Percentiles rank a stretch among this genome's conserved stretches.
Conservation (phyloP, 73 alveolate species). For the Effrenium voratum region DNA sequence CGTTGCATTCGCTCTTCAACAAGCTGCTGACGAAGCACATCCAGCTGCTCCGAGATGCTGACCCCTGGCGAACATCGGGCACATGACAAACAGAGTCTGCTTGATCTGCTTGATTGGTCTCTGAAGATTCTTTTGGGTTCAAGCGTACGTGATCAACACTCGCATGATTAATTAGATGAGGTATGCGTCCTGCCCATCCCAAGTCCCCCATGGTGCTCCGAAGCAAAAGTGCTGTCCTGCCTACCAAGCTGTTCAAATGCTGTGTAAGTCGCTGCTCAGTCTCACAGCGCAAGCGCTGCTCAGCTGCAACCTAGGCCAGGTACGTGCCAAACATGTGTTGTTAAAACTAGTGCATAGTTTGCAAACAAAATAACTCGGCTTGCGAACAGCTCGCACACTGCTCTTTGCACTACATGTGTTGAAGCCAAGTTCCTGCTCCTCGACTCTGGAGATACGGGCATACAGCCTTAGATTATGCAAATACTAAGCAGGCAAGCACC, state of each 20-base stretch:
- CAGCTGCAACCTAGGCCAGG: constrained; percentile 86
- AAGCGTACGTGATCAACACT: too few relatives aligned
- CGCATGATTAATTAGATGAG: too few relatives aligned
- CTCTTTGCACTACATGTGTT: too few relatives aligned
- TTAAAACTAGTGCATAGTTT: too few relatives aligned
- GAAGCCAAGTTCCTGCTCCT: constrained; percentile 77
- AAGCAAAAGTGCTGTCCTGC: background rate
- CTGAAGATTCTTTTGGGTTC: background rate
- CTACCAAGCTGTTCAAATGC: constrained; percentile 82
- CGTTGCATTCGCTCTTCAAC: constrained; percentile 83
- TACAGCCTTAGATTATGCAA: constrained; percentile 21
- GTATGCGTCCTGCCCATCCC: too few relatives aligned
- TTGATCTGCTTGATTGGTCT: background rate
- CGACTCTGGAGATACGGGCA: constrained; percentile 71
- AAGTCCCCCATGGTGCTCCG: too few relatives aligned
- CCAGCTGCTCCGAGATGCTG: constrained; percentile 81
- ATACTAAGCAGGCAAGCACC: background rate
- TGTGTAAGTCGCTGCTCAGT: constrained; percentile 92
- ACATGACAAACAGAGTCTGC: background rate
- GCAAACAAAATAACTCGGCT: too few relatives aligned
- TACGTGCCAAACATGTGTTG: too few relatives aligned
- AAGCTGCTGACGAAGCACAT: constrained; percentile 69
- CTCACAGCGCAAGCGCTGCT: constrained; percentile 89
- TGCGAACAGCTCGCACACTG: too few relatives aligned
- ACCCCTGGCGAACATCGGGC: constrained; percentile 22